Conservation (phyloP, 192 early-diverging fungal species). For the Borealophlyctis nickersoniae region DNA sequence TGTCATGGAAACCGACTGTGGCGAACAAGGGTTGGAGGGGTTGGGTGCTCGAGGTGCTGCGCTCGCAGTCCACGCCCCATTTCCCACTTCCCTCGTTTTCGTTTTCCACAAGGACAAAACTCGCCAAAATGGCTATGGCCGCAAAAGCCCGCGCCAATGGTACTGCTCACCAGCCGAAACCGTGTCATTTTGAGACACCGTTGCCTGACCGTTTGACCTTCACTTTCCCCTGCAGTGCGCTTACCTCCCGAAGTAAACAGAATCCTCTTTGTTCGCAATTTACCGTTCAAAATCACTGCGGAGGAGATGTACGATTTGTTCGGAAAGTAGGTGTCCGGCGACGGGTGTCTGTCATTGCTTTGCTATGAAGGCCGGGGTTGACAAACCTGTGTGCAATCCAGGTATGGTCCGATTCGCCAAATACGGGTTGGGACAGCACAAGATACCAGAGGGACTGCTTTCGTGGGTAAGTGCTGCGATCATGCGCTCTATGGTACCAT, state of each 20-base stretch:
- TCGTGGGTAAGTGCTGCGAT: constrained; percentile 57
- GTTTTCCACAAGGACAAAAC: no score
- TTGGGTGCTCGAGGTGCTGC: no score
- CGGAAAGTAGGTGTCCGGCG: constrained; percentile 59
- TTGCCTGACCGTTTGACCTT: no score
- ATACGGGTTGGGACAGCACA: constrained; percentile 80
- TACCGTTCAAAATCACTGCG: constrained; percentile 93
- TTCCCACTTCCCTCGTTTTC: no score
- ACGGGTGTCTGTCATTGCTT: not conserved
- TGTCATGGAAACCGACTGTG: no score
- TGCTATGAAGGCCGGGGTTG: not conserved
- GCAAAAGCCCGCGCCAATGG: no score
- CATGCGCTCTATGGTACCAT: not conserved
- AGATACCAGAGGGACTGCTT: constrained; percentile 92
- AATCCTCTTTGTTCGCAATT: constrained; percentile 88
- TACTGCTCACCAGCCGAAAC: no score
- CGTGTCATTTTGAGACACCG: no score
- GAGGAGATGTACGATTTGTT: constrained; percentile 99
- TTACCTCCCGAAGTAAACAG: constrained; percentile 94
- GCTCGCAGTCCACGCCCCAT: no score
- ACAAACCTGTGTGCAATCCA: constrained; percentile 7
- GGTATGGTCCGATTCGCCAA: constrained; percentile 92
- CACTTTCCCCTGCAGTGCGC: no score
- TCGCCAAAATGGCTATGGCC: no score
- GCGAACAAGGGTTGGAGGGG: no score